phyloP scores from a whole-genome alignment of 2,329 filamentous ascomycete genomes.

The Sordariomycetes sp. region DNA sequence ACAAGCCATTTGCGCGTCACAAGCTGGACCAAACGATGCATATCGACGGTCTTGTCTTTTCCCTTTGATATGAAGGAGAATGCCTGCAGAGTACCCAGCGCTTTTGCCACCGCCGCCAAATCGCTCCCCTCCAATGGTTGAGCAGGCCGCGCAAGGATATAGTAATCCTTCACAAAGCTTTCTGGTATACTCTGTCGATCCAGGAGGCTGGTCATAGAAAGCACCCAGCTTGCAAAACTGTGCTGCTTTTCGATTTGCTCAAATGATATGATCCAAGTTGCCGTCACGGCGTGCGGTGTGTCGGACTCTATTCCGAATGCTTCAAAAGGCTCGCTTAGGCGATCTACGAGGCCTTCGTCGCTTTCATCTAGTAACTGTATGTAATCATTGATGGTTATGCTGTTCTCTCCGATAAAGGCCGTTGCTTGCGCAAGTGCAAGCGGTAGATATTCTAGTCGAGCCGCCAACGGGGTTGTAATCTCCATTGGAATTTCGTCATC shows the following conservation, averaged over 20 bases:
- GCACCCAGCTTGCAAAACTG: conserved; percentile 14
- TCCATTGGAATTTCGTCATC: neutral
- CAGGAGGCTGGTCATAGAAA: conserved; percentile 22
- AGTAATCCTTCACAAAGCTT: too few relatives aligned
- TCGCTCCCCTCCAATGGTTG: too few relatives aligned
- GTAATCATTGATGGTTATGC: conserved; percentile 14
- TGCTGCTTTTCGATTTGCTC: conserved; percentile 6
- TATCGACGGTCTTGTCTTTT: conserved; percentile 9
- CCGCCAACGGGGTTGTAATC: conserved; percentile 10
- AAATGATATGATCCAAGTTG: conserved; percentile 3
- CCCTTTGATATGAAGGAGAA: conserved; percentile 17
- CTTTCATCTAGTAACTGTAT: conserved; percentile 12
- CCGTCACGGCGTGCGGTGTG: neutral
- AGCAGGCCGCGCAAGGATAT: too few relatives aligned
- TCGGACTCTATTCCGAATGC: neutral
- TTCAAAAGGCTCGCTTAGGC: neutral
- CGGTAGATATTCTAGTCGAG: conserved; percentile 18
- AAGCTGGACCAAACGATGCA: conserved; percentile 25
- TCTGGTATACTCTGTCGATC: conserved; percentile 18
- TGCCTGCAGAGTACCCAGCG: conserved; percentile 16
- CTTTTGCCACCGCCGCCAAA: conserved; percentile 4
- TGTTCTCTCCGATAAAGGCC: conserved; percentile 21
- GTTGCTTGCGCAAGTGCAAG: conserved; percentile 24
- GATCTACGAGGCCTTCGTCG: conserved; percentile 9
- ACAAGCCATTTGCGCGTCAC: conserved; percentile 18